A percentile compares a stretch with the other conserved stretches of the same genome.
Conservation (phyloP, 345 rosid species). For the Heritiera fomes region DNA sequence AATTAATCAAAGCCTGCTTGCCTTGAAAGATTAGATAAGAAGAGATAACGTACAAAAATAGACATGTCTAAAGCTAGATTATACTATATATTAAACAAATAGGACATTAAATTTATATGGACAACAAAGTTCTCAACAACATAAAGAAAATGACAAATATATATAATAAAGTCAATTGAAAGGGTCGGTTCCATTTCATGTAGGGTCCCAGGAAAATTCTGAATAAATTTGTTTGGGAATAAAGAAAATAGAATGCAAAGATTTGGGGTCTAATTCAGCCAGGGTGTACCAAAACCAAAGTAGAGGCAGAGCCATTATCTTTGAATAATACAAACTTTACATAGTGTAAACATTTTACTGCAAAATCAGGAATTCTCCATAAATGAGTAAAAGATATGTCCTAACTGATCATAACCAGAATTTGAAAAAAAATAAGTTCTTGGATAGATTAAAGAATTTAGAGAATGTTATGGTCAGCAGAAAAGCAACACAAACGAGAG, state of each 20-base stretch:
- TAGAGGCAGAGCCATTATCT: not conserved
- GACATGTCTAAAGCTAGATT: constrained; percentile 9
- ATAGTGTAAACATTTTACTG: not conserved
- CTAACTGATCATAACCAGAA: not conserved
- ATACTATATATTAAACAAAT: not conserved
- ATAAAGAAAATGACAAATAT: not conserved
- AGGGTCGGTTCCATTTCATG: not conserved
- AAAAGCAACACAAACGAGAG: not conserved
- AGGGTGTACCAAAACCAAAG: constrained; percentile 13
- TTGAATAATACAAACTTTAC: not conserved
- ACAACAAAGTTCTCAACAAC: not conserved
- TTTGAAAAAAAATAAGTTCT: not conserved
- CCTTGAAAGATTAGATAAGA: constrained; percentile 26
- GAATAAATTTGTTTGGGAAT: not conserved
- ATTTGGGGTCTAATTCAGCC: constrained; percentile 15
- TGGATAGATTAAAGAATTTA: not conserved
- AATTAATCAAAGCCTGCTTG: constrained; percentile 19
- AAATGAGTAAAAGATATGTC: not conserved
- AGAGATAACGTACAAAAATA: constrained; percentile 23
- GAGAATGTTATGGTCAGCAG: not conserved
- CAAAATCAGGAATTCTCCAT: not conserved
- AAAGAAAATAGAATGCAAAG: not conserved
- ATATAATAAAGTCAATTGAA: not conserved
- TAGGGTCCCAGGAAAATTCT: not conserved
- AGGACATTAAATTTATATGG: not conserved